Conservation (phyloP, 257 asterid genomes). For the Przewalskia tangutica region DNA sequence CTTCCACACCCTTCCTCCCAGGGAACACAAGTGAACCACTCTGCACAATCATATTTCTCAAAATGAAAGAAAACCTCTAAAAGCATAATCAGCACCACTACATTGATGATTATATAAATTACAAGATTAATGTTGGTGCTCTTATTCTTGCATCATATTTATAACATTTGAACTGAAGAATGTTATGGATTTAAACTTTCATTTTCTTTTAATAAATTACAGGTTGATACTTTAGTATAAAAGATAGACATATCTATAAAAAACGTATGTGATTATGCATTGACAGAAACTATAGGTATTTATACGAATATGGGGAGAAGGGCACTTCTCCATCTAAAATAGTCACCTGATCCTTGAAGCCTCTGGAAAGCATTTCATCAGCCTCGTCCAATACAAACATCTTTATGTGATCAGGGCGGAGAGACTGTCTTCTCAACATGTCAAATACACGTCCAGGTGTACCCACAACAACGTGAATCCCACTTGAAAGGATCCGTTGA, state of each 20-base stretch:
- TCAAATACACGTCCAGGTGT: slow-evolving; percentile 19
- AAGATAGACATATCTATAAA: background rate
- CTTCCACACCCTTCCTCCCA: background rate
- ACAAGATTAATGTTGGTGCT: background rate
- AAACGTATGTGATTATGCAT: background rate
- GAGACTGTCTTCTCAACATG: slow-evolving; percentile 14
- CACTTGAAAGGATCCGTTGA: slow-evolving; percentile 16
- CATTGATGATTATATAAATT: background rate
- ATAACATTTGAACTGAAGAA: background rate
- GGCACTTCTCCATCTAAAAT: background rate
- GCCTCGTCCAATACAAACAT: slow-evolving; percentile 21
- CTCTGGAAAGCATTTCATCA: slow-evolving; percentile 19
- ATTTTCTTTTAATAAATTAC: background rate
- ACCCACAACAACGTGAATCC: slow-evolving; percentile 19
- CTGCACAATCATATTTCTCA: background rate
- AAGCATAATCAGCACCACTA: background rate
- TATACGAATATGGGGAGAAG: background rate
- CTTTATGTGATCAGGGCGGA: slow-evolving; percentile 9
- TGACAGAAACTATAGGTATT: background rate
- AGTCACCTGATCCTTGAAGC: slow-evolving; percentile 18
- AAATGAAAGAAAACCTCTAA: background rate
- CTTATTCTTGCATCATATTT: background rate
- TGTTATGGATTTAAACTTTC: background rate
- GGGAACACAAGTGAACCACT: background rate
- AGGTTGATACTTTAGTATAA: background rate